Evolutionary conservation across 2,329 filamentous ascomycete species (phyloP).

Genomic region (Pyrenophora tritici-repentis): DNA sequence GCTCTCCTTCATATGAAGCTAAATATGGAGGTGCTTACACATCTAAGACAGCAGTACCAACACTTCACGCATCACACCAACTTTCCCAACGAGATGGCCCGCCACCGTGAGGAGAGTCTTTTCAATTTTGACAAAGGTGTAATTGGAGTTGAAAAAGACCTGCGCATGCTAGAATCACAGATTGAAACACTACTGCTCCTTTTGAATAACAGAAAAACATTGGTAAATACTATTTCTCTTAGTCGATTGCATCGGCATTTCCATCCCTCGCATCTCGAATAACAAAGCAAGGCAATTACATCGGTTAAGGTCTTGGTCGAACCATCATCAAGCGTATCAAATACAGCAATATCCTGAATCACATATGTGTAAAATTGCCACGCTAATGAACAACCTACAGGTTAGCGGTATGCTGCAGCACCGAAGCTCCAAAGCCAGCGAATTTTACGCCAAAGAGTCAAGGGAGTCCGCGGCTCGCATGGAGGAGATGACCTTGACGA

Average conservation of each 20-base stretch:
- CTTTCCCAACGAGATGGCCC: slow-evolving; percentile 10
- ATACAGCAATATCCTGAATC: too few relatives aligned
- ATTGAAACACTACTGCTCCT: slow-evolving; percentile 19
- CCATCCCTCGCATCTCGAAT: too few relatives aligned
- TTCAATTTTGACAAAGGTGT: slow-evolving; percentile 18
- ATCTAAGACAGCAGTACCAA: slow-evolving; percentile 22
- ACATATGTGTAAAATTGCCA: too few relatives aligned
- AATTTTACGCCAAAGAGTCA: slow-evolving; percentile 18
- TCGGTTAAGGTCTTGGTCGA: too few relatives aligned
- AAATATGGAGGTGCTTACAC: slow-evolving; percentile 41
- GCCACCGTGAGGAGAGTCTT: slow-evolving; percentile 9
- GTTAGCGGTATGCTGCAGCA: slow-evolving; percentile 46
- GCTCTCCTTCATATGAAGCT: slow-evolving; percentile 35
- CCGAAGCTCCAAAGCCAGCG: slow-evolving; percentile 40
- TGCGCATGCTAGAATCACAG: slow-evolving; percentile 18
- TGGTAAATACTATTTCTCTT: slow-evolving; percentile 18
- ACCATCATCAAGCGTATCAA: too few relatives aligned
- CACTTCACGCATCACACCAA: slow-evolving; percentile 3
- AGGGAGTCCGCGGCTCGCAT: slow-evolving; percentile 34
- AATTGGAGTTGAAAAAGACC: slow-evolving; percentile 16
- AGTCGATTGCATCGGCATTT: too few relatives aligned
- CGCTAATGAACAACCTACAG: slow-evolving; percentile 1
- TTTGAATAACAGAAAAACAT: slow-evolving; percentile 23
- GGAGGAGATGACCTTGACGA: slow-evolving; percentile 31
- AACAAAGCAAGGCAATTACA: too few relatives aligned